Conservation (phyloP, 805 yeast species). For the Maudiozyma bulderi region DNA sequence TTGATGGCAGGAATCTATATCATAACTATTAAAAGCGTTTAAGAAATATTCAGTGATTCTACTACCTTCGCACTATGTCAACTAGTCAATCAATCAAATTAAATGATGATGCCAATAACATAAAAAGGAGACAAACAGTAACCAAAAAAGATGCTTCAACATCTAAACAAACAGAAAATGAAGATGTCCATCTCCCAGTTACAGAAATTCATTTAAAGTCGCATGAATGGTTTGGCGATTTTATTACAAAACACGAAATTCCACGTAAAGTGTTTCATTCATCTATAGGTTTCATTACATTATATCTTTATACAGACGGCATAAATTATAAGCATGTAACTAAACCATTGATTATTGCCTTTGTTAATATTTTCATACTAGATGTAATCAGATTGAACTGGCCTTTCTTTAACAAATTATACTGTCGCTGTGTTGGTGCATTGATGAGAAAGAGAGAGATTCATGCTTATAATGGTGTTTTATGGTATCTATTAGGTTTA, state of each 20-base stretch:
- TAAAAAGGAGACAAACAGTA: background rate
- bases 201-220: slow-evolving; percentile 30
- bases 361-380: slow-evolving; percentile 45
- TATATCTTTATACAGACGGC: slow-evolving; percentile 61
- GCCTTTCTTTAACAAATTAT: slow-evolving; percentile 51
- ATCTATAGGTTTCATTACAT: slow-evolving; percentile 74
- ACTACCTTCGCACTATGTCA: background rate
- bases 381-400: slow-evolving; percentile 61
- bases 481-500: slow-evolving; percentile 79
- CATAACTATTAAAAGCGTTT: too few relatives aligned
- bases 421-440: slow-evolving; percentile 64
- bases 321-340: slow-evolving; percentile 47
- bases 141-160: background rate
- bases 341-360: slow-evolving; percentile 46
- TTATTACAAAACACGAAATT: slow-evolving; percentile 71
- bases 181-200: slow-evolving; percentile 25
- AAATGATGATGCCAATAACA: background rate
- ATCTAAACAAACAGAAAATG: background rate
- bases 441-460: slow-evolving; percentile 81
- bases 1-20: too few relatives aligned
- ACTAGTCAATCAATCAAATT: background rate
- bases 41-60: too few relatives aligned
- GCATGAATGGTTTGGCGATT: slow-evolving; percentile 39
- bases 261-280: slow-evolving; percentile 85
- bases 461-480: slow-evolving; percentile 66